Evolutionary conservation across 495 filamentous ascomycete species (phyloP), one percentile per base, ranked within the genome.

Genomic region (Penicillium herquei): DNA sequence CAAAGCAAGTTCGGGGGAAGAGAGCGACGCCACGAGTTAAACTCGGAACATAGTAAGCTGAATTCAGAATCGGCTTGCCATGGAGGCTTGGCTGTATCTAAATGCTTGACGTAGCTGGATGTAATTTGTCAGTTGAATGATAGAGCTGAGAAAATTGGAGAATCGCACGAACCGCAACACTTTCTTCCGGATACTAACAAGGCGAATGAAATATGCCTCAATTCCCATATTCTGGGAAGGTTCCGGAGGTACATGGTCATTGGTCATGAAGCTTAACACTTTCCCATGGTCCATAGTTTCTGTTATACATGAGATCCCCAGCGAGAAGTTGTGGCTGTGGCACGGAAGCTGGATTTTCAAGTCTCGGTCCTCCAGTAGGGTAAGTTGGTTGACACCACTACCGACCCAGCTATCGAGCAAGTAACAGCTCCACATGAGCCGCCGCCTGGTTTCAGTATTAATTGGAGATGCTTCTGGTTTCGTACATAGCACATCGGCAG

Each of bases 341-440:
- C 67, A 64, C 13, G 64, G 60, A 46, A 78, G 54, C 41, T 73
- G 70, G 14, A 74, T 74, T 34, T 71, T 74, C 49, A 74, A 64
- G 33, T 70, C 65, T 10, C 54, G 59, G 30, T 74, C 71, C 17
- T 66, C 55, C 7, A 74, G 52, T 21, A 70, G 33, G 1, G 65
- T 69, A 5, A 71, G 62, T 42, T 71, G 68, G 34, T 71, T 66
- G 0, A 71, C 68, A 14, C 68, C 68, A 10, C 67, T 71, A 6
- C 69, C 67, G 3, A 70, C 64, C 17, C 69, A 65, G 3, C 67
- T 61, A 56, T 74, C 71, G 41, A 70, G 63, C 33, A 74, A 58
- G 50, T 72, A 74, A 33, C 69, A 72, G 41, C 67, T 67, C 71
- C 71, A 74, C 65, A 72, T 72, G 7, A 74, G 53, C 6, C 71